Evolutionary conservation across 2,329 filamentous ascomycete genomes (phyloP), one percentile per base, ranked within the genome.

Genomic region (Penicillium sclerotigenum): DNA sequence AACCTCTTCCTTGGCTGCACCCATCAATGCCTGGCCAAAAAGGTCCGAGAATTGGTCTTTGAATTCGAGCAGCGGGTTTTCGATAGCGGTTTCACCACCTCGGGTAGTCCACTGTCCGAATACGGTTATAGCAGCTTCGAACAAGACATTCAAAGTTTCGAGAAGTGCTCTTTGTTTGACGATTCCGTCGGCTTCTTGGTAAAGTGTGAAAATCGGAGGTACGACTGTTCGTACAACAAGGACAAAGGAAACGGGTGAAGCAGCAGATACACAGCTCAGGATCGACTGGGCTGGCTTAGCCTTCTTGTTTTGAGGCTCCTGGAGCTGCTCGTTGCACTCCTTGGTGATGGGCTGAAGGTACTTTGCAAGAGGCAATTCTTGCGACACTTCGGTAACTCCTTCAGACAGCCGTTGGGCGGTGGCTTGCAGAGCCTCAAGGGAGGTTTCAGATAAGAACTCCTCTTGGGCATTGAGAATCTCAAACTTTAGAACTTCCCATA

Each of bases 401-500:
- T 73, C 72, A 1, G 83, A 83, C 8, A 89, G 73, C 22, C 81
- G 79, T 50, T 73, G 74, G 16, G 83, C 80, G 54, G 88, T 83
- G 20, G 77, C 73, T 52, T 80, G 77, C 9, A 88, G 70, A 2
- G 79, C 80, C 22, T 77, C 72, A 16, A 88, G 70, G 7, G 86
- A 82, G 63, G 83, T 81, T 47, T 84, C 77, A 0, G 84, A 83
- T 9, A 89, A 72, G 48, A 87, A 83, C 52, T 87, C 84, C 63
- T 88, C 86, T 68, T 87, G 83, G 0, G 83, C 81, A 60, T 85
- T 87, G 14, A 89, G 75, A 11, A 89, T 81, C 64, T 89, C 86
- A 62, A 87, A 89, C 67, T 88, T 89, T 49, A 89, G 69, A 9
- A 84, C 80, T 62, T 88, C 85, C 86, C 86, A 89, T 2, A 88